Conservation (phyloP, 2,329 filamentous ascomycete species). For the Sporothrix brunneoviolacea region DNA sequence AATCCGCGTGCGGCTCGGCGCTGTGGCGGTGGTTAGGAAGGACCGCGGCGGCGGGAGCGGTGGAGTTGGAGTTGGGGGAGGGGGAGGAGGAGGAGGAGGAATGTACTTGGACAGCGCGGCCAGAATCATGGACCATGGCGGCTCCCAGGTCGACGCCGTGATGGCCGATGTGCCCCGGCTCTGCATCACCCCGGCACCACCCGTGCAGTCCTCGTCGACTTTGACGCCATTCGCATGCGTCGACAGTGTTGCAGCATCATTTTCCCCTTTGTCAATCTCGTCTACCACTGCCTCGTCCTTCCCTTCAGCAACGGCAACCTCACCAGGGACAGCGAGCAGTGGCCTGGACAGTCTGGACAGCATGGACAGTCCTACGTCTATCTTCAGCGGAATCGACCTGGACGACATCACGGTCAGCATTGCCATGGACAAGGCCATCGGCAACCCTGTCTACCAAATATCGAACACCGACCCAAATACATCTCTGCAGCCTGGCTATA, state of each 20-base stretch:
- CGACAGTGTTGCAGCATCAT: constrained; percentile 2
- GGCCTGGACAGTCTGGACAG: not conserved
- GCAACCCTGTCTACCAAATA: constrained; percentile 38
- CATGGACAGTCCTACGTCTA: not conserved
- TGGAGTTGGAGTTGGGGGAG: not conserved
- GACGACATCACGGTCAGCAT: constrained; percentile 36
- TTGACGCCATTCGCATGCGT: not conserved
- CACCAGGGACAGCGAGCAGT: not conserved
- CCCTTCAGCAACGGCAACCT: not conserved
- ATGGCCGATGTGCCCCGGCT: constrained; percentile 1
- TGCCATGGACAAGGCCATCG: constrained; percentile 34
- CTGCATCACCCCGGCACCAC: constrained; percentile 2
- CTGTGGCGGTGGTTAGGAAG: not conserved
- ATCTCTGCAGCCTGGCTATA: not conserved
- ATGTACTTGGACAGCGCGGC: not conserved
- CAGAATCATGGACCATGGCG: too few species aligned
- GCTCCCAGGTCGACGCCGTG: too few species aligned
- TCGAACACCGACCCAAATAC: constrained; percentile 13
- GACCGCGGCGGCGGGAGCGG: constrained; percentile 1
- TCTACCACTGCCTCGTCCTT: not conserved
- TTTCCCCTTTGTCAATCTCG: not conserved
- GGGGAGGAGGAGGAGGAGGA: not conserved
- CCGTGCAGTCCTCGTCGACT: not conserved
- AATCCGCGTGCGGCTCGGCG: constrained; percentile 31
- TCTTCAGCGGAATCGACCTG: constrained; percentile 30